Evolutionary conservation across 805 yeast genomes (phyloP).

Genomic region (Metschnikowia proteae): DNA sequence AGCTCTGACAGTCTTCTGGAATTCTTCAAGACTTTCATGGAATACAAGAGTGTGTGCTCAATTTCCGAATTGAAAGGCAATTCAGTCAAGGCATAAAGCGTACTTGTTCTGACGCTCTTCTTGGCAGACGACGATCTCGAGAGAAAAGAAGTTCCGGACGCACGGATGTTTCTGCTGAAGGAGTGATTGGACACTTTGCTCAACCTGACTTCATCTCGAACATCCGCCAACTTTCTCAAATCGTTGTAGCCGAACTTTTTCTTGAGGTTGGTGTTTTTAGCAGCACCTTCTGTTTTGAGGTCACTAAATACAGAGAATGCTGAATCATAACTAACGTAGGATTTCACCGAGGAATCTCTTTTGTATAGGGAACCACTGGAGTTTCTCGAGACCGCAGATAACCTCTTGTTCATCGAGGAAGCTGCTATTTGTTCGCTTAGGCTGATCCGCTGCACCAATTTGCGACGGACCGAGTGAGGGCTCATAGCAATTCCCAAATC

Average conservation of each 20-base stretch:
- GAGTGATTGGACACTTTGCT: conserved; percentile 10
- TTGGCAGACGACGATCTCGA: conserved; percentile 27
- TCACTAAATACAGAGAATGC: conserved; percentile 38
- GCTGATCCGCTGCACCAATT: conserved; percentile 22
- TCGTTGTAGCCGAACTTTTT: conserved; percentile 51
- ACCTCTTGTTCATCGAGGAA: conserved; percentile 13
- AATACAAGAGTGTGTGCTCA: not conserved
- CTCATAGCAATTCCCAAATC: conserved; percentile 42
- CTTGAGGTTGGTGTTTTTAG: conserved; percentile 22
- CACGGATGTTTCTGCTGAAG: not conserved
- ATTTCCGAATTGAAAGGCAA: conserved; percentile 28
- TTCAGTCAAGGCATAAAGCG: conserved; percentile 38
- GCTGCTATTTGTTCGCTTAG: conserved; percentile 18
- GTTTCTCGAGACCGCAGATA: conserved; percentile 24
- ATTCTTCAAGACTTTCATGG: conserved; percentile 8
- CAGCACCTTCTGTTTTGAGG: conserved; percentile 14
- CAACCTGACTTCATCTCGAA: conserved; percentile 4
- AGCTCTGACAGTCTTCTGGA: conserved; percentile 27
- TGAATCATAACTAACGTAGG: conserved; percentile 61
- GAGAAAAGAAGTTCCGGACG: conserved; percentile 11
- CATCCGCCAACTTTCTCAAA: conserved; percentile 32
- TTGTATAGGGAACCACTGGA: conserved; percentile 34
- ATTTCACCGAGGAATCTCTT: conserved; percentile 38
- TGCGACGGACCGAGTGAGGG: conserved; percentile 30
- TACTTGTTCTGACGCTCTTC: conserved; percentile 35